Base-by-base conservation (phyloP, 805 yeast genomes). In the Candida chilensis region DNA sequence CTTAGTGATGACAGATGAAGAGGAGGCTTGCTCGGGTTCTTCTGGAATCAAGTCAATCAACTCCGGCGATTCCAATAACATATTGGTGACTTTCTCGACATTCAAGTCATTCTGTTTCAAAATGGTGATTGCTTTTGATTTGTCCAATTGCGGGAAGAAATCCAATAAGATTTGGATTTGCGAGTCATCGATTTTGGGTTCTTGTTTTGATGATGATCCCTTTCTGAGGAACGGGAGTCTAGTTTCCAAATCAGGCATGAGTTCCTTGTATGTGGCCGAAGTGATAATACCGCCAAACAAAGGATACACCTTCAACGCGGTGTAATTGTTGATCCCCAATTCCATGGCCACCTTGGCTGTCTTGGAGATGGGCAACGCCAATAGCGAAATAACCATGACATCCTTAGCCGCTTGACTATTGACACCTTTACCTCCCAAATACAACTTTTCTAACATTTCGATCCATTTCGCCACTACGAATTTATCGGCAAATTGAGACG, bases 121-220 rank as follows among this genome's bases (percentile, higher is more conserved):
- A 3, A 84, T 41, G 2, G 59, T 56, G n/a, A 52, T 54, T 0
- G 78, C 67, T 44, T 73, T 67, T 1, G 57, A 50, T 3, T 49
- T 44, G 0, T 70, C 54, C 20, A 85, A 47, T 24, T 67, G 67
- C 0, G 95, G 95, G 47, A 86, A 83, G 37, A 87, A 47, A 19
- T 77, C 84, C n/a, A 48, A 34, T 26, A 69, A 41, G 16, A 56
- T 54, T 12, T 50, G 44, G 2, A 79, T 57, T 27, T 64, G 57
- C 3, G 50, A 55, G 19, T 56, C 51, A 18, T 18, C 22, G 3
- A 13, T 19, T 3, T 11, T 13, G 5, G 18, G n/a, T 4, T 21
- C 22, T 13, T 28, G 27, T 30, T 16, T 33, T 27, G 25, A 52
- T 11, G 36, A 32, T 5, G 32, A 16, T 4, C 44, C 27, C 18